phyloP scores from a whole-genome alignment of 495 filamentous ascomycete genomes.

The Daldinia grandis region DNA sequence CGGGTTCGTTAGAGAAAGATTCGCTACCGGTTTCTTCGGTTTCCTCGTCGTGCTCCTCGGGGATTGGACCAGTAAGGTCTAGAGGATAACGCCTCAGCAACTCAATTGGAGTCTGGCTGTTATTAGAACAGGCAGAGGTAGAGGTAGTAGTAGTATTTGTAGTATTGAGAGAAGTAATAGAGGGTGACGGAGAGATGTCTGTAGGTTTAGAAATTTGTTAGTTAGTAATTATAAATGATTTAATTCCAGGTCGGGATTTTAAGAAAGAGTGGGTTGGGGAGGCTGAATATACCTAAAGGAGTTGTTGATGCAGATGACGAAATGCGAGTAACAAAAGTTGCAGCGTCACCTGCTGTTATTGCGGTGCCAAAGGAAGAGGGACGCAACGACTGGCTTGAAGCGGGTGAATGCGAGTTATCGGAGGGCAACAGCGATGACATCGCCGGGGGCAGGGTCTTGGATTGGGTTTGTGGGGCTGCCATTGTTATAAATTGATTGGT shows the following conservation, averaged over 20 bases:
- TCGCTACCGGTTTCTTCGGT: constrained; percentile 54
- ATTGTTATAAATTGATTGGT: constrained; percentile 39
- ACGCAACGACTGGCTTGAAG: constrained; percentile 7
- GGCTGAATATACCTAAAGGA: constrained; percentile 42
- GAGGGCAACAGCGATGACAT: constrained; percentile 37
- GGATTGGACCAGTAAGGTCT: constrained; percentile 53
- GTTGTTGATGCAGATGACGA: constrained; percentile 30
- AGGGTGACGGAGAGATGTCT: constrained; percentile 38
- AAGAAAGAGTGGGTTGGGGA: constrained; percentile 18
- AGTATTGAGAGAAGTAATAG: constrained; percentile 21
- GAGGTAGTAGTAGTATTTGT: constrained; percentile 4
- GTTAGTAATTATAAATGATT: constrained; percentile 32
- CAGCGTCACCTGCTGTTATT: constrained; percentile 19
- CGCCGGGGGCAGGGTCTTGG: constrained; percentile 32
- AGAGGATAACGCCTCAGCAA: constrained; percentile 52
- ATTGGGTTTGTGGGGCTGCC: constrained; percentile 37
- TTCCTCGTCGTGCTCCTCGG: constrained; percentile 57
- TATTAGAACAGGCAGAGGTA: constrained; percentile 6
- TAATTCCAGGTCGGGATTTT: background rate
- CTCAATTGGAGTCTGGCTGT: constrained; percentile 34
- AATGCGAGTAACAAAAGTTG: constrained; percentile 23
- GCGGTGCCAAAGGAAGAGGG: constrained; percentile 18
- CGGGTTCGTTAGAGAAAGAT: constrained; percentile 54
- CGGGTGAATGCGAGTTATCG: constrained; percentile 23
- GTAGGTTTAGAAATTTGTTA: constrained; percentile 27